Base-by-base conservation (phyloP, 2,329 filamentous ascomycete species). In the Penicillium sp. region DNA sequence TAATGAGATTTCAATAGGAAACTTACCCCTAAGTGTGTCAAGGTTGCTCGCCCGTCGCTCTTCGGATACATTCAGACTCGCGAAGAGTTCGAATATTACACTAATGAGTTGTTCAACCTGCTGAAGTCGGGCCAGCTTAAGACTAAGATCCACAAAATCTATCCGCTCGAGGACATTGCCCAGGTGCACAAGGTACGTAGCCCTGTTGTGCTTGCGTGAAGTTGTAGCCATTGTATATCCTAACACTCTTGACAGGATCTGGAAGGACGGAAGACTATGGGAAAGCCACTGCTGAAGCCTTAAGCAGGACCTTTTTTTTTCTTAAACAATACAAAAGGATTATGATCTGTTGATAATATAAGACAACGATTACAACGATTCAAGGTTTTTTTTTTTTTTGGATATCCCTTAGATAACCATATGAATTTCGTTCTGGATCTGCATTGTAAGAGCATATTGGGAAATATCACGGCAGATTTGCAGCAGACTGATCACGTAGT, bases 241-340 rank as follows among this genome's bases (percentile, higher is more conserved):
- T 46, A 24, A 43, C 29, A 33, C 13, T 34, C 7, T 28, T 22
- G 44, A 45, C 53, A 77, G 65, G 88, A 95, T 67, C 76, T 96
- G 39, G 86, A 94, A 70, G 79, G 86, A 37, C 77, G 89, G 60
- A 87, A 84, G 75, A 93, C 88, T 2, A 87, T 82, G 10, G 90
- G 90, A 17, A 95, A 95, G 74, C 69, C 94, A 54, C 67, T 96
- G 49, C 67, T 95, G 62, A 83, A 83, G 71, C 77, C 81, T 41
- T 83, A 64, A 43, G 8, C 12, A 19, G 4, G 15, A 15, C 13
- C 19, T 37, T 2, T 6, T 8, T 3, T 37, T 10, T 15, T 37
- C 6, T 15, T 15, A 32, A 24, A 21, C 3, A 17, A 29, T 38
- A 35, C 15, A 12, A 28, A 17, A 10, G 9, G 2, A 42, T 21